Evolutionary conservation across 257 asterid genomes (phyloP), one percentile per base, ranked within the genome.

Genomic region (Gynochthodes officinalis): DNA sequence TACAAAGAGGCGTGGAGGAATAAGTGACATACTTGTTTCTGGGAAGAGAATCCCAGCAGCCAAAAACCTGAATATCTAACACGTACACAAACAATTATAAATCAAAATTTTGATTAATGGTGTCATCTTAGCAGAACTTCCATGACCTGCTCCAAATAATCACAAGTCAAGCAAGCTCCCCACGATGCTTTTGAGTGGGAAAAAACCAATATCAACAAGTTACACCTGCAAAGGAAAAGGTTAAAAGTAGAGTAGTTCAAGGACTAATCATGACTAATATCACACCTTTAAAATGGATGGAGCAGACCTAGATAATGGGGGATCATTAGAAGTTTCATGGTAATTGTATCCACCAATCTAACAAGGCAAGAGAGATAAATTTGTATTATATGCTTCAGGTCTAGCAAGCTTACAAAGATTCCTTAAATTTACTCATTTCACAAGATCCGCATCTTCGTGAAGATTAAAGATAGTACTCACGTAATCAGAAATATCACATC

Each of bases 121-220:
- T 6, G 43, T 39, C 71, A 63, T 39, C 71, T 25, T 48, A 35
- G 42, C 32, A 32, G 5, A n/a, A 39, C 53, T 33, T 40, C 54
- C 55, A 62, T 35, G 75, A 65, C 72, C 63, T 67, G 80, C 77
- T 59, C 69, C 83, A 79, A 54, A 67, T 70, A 66, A 80, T 64
- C 76, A 78, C 54, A 49, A 75, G 50, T 60, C 75, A 54, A 71
- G 69, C 55, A 71, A 78, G 77, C 79, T 71, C 77, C 85, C 75
- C 76, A 76, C 37, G 65, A 79, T 69, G 77, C 75, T 70, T 67
- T 69, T 43, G 40, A 73, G 37, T 27, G 53, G 70, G 60, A 52
- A 73, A n/a, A 67, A 73, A 60, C 72, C 39, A 67, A 75, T 72
- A 77, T 70, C 49, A 63, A 70, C 65, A 76, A 66, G 62, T 53